Conservation (phyloP, 202 grass and related monocot species). For the Schoenoplectus triqueter region DNA sequence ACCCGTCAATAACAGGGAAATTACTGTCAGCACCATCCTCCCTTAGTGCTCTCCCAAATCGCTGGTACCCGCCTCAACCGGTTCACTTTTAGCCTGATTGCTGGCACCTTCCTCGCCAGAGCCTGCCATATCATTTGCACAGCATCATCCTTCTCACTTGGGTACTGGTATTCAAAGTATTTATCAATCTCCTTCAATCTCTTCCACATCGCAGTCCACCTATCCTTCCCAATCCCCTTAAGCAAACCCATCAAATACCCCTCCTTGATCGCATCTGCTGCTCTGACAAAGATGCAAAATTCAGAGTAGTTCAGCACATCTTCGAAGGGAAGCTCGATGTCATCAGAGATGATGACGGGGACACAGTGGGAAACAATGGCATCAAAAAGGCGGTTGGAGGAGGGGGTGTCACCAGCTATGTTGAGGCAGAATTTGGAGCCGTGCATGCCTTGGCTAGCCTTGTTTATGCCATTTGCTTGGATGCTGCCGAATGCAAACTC, state of each 20-base stretch:
- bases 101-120: constrained; percentile 70
- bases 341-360: constrained; percentile 80
- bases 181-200: constrained; percentile 81
- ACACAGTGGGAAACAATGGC: constrained; percentile 76
- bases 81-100: constrained; percentile 63
- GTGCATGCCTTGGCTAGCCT: constrained; percentile 77
- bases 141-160: constrained; percentile 68
- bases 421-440: constrained; percentile 81
- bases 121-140: constrained; percentile 96
- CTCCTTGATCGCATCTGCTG: constrained; percentile 69
- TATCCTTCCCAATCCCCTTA: constrained; percentile 56
- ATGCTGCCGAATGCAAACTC: constrained; percentile 75
- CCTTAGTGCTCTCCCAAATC: constrained; percentile 46
- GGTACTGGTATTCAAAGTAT: constrained; percentile 73
- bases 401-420: constrained; percentile 84
- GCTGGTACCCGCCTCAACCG: constrained; percentile 65
- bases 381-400: constrained; percentile 82
- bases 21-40: constrained; percentile 31
- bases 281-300: constrained; percentile 81
- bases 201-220: constrained; percentile 81
- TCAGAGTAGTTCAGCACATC: constrained; percentile 81
- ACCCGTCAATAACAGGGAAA: constrained; percentile 34
- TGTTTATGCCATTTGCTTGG: constrained; percentile 73
- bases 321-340: constrained; percentile 88
- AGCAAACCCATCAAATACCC: constrained; percentile 73